Conservation (phyloP, 1,284 basidiomycete genomes). For the Heimioporus punctisporus region DNA sequence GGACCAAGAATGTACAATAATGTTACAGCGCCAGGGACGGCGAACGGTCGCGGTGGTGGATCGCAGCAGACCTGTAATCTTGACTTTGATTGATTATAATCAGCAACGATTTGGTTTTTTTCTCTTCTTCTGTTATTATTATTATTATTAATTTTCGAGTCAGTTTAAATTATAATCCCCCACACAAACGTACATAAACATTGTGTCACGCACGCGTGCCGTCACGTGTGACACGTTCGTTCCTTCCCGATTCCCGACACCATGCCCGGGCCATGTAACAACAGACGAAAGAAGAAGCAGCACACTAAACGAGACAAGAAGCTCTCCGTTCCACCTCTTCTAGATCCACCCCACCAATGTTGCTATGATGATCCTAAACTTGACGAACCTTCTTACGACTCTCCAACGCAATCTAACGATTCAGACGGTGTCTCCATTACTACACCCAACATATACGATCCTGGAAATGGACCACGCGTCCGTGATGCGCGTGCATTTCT, state of each 20-base stretch:
- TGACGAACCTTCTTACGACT: conserved; percentile 1
- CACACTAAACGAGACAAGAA: conserved; percentile 38
- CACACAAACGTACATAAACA: conserved; percentile 20
- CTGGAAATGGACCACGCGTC: conserved; percentile 77
- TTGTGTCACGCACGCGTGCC: conserved; percentile 31
- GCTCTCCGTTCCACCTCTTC: not conserved
- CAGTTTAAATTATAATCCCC: not conserved
- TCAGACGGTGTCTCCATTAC: conserved; percentile 27
- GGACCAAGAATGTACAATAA: conserved; percentile 24
- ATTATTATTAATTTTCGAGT: not conserved
- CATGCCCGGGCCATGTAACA: conserved; percentile 50
- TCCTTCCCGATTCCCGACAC: not conserved
- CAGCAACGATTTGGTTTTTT: conserved; percentile 14
- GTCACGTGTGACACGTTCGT: conserved; percentile 32
- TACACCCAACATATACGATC: conserved; percentile 67
- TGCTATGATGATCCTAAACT: conserved; percentile 1
- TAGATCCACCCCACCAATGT: not conserved
- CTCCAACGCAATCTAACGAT: not conserved
- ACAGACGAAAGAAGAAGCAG: conserved; percentile 41
- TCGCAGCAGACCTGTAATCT: conserved; percentile 30
- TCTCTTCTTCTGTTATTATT: not conserved
- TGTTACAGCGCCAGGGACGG: conserved; percentile 35
- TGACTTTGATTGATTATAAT: conserved; percentile 25
- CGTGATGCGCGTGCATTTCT: conserved; percentile 62
- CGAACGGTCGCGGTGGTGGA: conserved; percentile 18